Percentiles rank a stretch among this genome's conserved stretches.
These are phyloP conservation scores for Russula emetica DNA, from an alignment of 768 basidiomycete species.

Conservation along the genomic window DNA sequence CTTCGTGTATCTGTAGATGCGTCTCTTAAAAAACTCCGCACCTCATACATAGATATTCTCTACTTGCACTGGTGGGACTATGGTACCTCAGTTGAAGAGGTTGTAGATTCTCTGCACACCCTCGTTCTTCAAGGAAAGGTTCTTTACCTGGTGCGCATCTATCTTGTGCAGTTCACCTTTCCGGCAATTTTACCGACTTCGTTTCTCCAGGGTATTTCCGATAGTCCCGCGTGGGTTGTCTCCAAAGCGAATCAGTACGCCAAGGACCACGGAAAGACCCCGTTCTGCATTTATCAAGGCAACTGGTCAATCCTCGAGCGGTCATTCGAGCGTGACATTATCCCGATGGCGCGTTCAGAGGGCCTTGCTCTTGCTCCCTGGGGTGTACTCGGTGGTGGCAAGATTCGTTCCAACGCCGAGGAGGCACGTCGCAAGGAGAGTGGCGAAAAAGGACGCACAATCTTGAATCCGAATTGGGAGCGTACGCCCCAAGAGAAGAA, in stretches of 20 bases:
- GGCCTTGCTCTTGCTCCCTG: constrained; percentile 43
- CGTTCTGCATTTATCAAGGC: constrained; percentile 37
- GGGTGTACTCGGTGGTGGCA: constrained; percentile 40
- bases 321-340: constrained; percentile 40
- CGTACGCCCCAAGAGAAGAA: constrained; percentile 36
- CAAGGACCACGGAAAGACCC: constrained; percentile 38
- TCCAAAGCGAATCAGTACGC: constrained; percentile 41
- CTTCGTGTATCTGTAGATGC: constrained; percentile 40
- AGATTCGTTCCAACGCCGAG: constrained; percentile 39
- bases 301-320: constrained; percentile 37
- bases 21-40: constrained; percentile 46
- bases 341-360: constrained; percentile 37
- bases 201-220: constrained; percentile 19
- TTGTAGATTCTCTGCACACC: constrained; percentile 51
- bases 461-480: constrained; percentile 32
- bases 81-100: constrained; percentile 48
- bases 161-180: not conserved
- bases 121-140: constrained; percentile 51
- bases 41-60: constrained; percentile 45
- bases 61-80: constrained; percentile 52
- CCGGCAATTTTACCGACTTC: not conserved
- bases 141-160: constrained; percentile 31
- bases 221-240: constrained; percentile 39
- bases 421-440: constrained; percentile 34
- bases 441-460: constrained; percentile 37